phyloP scores from a whole-genome alignment of 768 basidiomycete species.

The Suillus bovinus region DNA sequence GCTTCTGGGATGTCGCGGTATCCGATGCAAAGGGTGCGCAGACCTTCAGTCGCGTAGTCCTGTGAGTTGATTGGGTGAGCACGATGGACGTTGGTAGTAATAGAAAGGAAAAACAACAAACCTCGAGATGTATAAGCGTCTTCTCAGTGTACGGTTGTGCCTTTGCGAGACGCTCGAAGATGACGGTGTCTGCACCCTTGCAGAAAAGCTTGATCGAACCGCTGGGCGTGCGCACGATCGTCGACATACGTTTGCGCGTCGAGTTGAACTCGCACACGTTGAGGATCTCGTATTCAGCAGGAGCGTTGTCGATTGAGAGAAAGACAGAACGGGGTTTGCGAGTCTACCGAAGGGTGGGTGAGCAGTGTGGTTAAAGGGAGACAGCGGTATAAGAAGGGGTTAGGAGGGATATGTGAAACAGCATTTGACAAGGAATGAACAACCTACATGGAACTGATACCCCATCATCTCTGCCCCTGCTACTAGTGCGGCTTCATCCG shows the following conservation, averaged over 20 bases:
- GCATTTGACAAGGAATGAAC: neutral
- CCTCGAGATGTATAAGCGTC: conserved; percentile 90
- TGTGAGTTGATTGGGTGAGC: conserved; percentile 26
- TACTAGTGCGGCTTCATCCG: conserved; percentile 96
- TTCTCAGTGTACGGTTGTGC: conserved; percentile 83
- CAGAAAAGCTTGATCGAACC: conserved; percentile 94
- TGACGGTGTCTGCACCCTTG: conserved; percentile 98
- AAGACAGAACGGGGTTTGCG: conserved; percentile 97
- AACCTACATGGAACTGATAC: conserved; percentile 88
- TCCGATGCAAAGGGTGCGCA: conserved; percentile 95
- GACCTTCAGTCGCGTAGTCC: conserved; percentile 97
- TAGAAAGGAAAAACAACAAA: conserved; percentile 29
- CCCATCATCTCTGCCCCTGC: conserved; percentile 90
- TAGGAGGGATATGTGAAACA: neutral
- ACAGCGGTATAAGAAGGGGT: neutral
- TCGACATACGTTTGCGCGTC: conserved; percentile 97
- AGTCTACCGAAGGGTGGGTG: conserved; percentile 47
- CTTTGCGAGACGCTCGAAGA: conserved; percentile 87
- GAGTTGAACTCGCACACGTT: conserved; percentile 99
- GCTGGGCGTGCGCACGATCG: conserved; percentile 81
- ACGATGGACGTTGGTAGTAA: neutral
- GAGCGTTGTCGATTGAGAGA: conserved; percentile 71
- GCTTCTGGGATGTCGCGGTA: conserved; percentile 89
- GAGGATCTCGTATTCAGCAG: conserved; percentile 84
- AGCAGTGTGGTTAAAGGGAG: neutral